Base-by-base conservation (phyloP, 139 green algal species). In the Picochlorum sp. region DNA sequence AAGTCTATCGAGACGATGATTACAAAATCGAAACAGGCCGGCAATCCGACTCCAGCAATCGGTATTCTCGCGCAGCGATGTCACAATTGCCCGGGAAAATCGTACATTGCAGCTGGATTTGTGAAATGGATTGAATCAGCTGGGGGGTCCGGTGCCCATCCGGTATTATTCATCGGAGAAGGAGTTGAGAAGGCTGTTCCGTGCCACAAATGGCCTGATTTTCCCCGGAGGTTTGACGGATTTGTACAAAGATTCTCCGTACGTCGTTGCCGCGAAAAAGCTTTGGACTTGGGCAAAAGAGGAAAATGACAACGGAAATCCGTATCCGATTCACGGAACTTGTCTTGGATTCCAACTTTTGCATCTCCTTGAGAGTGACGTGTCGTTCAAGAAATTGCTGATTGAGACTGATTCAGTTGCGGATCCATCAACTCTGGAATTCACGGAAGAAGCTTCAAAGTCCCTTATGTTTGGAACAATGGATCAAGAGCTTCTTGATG, bases 261-360 rank as follows among this genome's bases (percentile, higher is more conserved):
- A 94, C 62, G 85, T 92, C 2, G 63, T 90, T 18, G 75, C 86
- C 10, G 86, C 86, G 0, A 77, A 81, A 57, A 94, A 94, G 83
- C 80, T 94, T 21, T 87, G 86, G 62, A 79, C 83, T 50, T 89
- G 82, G 86, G 85, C 86, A 10, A 71, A 85, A 34, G 68, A 86
- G 52, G 78, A 76, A 1, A 92, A 92, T 56, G 72, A 88, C 51
- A 59, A 56, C 10, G 85, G 85, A 32, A 50, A 89, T 37, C 16
- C 73, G 2, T 94, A 92, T 69, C 86, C 86, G n/a, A 77, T 82
- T 57, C 60, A 68, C 34, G 76, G 79, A 44, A 90, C 85, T 10
- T 93, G 86, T 79, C 72, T 93, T 21, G 86, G 86, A 49, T 86
- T 88, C 75, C 86, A 94, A 80, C 75, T 94, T 62, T 80, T 92